Evolutionary conservation across 2,329 filamentous ascomycete genomes (phyloP).

Genomic region (Colletotrichum liaoningense): DNA sequence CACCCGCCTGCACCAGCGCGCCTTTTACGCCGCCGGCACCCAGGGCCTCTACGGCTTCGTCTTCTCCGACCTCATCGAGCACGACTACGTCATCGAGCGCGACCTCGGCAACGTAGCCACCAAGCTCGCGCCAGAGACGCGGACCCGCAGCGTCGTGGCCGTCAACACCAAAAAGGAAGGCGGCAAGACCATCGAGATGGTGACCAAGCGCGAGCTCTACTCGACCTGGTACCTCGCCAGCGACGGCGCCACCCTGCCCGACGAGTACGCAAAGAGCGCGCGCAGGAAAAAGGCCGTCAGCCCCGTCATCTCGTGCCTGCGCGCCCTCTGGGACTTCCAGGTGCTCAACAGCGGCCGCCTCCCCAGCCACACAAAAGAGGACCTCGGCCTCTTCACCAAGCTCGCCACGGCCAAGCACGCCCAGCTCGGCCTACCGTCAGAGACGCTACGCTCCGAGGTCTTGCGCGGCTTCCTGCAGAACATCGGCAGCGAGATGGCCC

Average conservation of each 20-base stretch:
- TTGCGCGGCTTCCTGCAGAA: constrained; percentile 89
- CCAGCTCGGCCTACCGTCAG: constrained; percentile 75
- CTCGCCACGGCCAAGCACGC: constrained; percentile 83
- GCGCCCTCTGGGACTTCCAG: constrained; percentile 91
- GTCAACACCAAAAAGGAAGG: constrained; percentile 78
- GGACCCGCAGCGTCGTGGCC: constrained; percentile 80
- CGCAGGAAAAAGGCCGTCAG: constrained; percentile 81
- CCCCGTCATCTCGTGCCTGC: constrained; percentile 85
- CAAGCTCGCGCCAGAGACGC: constrained; percentile 72
- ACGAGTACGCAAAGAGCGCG: constrained; percentile 74
- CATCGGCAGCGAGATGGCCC: constrained; percentile 83
- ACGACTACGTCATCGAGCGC: constrained; percentile 90
- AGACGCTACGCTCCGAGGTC: constrained; percentile 77
- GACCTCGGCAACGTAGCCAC: constrained; percentile 81
- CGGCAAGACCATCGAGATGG: constrained; percentile 81
- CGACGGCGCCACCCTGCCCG: constrained; percentile 77
- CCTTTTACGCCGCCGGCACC: constrained; percentile 89
- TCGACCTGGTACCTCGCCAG: constrained; percentile 88
- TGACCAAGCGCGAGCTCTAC: constrained; percentile 93
- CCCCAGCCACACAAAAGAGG: constrained; percentile 67
- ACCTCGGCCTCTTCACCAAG: constrained; percentile 81
- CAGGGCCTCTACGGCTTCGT: constrained; percentile 96
- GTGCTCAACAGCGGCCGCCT: constrained; percentile 64
- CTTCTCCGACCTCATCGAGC: constrained; percentile 91
- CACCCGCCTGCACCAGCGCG: constrained; percentile 79